Percentiles rank a stretch among this genome's conserved stretches.
phyloP scores from a whole-genome alignment of 1,139 yeast species.

The Sugiyamaella novakii region DNA sequence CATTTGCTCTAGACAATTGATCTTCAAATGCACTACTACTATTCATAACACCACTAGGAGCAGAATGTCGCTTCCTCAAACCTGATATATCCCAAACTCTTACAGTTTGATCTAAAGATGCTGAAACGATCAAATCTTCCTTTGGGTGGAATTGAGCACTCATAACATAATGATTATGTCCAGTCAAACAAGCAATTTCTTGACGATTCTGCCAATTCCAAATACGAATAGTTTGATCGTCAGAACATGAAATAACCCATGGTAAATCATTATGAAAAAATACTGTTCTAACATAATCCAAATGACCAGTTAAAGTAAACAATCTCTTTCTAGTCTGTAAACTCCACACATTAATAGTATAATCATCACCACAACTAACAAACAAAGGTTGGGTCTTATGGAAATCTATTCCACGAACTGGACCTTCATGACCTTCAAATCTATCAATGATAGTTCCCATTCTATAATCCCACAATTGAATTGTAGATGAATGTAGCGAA shows the following conservation, averaged over 20 bases:
- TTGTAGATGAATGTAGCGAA: constrained; percentile 90
- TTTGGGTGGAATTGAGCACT: constrained; percentile 97
- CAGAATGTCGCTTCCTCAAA: constrained; percentile 91
- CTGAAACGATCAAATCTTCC: constrained; percentile 92
- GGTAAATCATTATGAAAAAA: constrained; percentile 96
- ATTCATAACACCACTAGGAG: constrained; percentile 50
- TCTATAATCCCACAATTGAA: constrained; percentile 98
- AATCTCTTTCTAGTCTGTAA: constrained; percentile 86
- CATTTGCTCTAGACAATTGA: constrained; percentile 59
- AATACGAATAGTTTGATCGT: constrained; percentile 96
- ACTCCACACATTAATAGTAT: constrained; percentile 95
- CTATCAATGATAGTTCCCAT: constrained; percentile 98
- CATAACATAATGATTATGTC: constrained; percentile 98
- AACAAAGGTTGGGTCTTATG: constrained; percentile 98
- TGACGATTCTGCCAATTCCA: constrained; percentile 99
- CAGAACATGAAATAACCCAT: constrained; percentile 95
- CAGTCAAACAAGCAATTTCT: constrained; percentile 95
- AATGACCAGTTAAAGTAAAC: constrained; percentile 85
- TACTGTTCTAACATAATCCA: constrained; percentile 93
- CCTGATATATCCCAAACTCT: constrained; percentile 99
- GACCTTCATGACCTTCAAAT: constrained; percentile 98
- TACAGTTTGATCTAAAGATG: constrained; percentile 97
- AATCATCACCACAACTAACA: constrained; percentile 97
- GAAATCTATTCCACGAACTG: constrained; percentile 92
- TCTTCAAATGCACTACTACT: constrained; percentile 59